phyloP scores from a whole-genome alignment of 192 early-diverging fungal genomes.

The Phycomyces blakesleeanus region DNA sequence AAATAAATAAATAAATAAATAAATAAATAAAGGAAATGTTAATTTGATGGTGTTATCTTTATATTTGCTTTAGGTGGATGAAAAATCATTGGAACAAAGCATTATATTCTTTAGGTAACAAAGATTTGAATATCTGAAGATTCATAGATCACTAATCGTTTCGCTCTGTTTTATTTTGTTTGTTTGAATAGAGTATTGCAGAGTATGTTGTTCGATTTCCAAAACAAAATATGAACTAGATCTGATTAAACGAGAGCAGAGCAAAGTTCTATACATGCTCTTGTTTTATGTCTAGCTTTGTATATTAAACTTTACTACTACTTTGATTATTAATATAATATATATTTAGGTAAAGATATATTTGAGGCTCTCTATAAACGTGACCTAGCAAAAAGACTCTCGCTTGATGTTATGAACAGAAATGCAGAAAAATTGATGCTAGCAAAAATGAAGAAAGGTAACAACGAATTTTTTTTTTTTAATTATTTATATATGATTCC shows the following conservation, averaged over 20 bases:
- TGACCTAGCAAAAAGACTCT: constrained; percentile 88
- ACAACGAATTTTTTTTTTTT: too few species aligned
- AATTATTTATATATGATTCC: too few species aligned
- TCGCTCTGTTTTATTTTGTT: not conserved
- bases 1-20: too few species aligned
- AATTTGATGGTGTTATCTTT: too few species aligned
- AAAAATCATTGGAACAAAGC: constrained; percentile 13
- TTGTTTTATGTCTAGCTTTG: too few species aligned
- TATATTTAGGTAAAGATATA: constrained; percentile 90
- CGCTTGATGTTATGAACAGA: constrained; percentile 70
- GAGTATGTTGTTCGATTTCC: not conserved
- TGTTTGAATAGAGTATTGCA: not conserved
- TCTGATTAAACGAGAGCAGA: too few species aligned
- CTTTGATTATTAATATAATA: too few species aligned
- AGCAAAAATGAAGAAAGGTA: constrained; percentile 74
- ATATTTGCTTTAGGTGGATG: constrained; percentile 7
- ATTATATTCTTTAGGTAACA: constrained; percentile 18
- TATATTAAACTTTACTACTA: too few species aligned
- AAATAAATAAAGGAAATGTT: too few species aligned
- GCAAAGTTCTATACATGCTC: too few species aligned
- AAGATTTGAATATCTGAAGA: too few species aligned
- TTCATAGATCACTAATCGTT: too few species aligned
- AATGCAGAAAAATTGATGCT: constrained; percentile 89
- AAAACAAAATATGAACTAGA: not conserved
- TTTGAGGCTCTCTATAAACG: constrained; percentile 97